A percentile compares a stretch with the other conserved stretches of the same genome.
These are phyloP conservation scores for Cavenderia fasciculata DNA, from an alignment of 78 protist genomes.

Conservation along the genomic window DNA sequence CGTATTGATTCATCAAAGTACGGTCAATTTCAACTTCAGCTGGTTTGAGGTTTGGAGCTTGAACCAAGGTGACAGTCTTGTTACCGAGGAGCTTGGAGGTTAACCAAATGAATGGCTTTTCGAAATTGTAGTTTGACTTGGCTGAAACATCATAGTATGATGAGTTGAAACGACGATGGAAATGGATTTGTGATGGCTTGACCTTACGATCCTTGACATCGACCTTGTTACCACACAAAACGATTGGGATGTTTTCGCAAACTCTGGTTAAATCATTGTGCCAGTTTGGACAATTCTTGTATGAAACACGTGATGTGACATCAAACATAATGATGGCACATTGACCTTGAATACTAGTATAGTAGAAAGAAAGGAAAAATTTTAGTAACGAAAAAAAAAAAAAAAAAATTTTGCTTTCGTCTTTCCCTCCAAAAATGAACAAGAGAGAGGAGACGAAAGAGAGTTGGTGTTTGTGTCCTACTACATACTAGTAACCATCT, in stretches of 20 bases:
- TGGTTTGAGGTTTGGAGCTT: slow-evolving; percentile 72
- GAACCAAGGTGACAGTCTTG: slow-evolving; percentile 44
- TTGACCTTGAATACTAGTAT: slow-evolving; percentile 90
- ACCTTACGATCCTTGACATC: slow-evolving; percentile 98
- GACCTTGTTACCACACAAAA: slow-evolving; percentile 99
- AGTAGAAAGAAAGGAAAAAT: no score
- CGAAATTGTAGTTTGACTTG: slow-evolving; percentile 99
- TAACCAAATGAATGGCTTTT: slow-evolving; percentile 99
- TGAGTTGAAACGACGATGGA: slow-evolving; percentile 98
- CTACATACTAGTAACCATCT: slow-evolving; percentile 96
- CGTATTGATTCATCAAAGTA: slow-evolving; percentile 69
- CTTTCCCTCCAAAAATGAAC: no score
- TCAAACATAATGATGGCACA: slow-evolving; percentile 99
- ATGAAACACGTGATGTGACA: slow-evolving; percentile 98
- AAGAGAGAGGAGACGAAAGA: neutral
- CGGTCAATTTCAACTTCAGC: slow-evolving; percentile 84
- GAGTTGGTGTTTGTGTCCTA: neutral
- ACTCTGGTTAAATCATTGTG: slow-evolving; percentile 97
- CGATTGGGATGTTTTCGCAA: slow-evolving; percentile 98
- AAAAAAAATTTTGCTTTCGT: no score
- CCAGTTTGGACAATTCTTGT: slow-evolving; percentile 99
- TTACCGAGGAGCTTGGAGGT: slow-evolving; percentile 93
- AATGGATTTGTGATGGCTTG: slow-evolving; percentile 96
- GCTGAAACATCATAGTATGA: slow-evolving; percentile 99
- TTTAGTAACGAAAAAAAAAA: no score